phyloP scores from a whole-genome alignment of 768 basidiomycete genomes.

The Termitomyces sp. region DNA sequence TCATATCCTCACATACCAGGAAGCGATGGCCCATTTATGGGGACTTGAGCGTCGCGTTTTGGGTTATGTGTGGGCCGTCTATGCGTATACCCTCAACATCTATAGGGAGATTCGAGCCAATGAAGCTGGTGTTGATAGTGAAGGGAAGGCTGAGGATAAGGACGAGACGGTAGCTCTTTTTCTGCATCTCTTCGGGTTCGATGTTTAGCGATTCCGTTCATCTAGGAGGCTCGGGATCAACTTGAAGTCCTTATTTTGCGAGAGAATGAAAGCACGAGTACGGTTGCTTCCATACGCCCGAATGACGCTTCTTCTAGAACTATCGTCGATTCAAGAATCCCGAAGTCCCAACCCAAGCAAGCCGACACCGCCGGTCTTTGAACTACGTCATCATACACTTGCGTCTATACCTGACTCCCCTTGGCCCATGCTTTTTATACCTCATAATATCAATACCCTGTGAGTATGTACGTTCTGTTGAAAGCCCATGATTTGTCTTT shows the following conservation, averaged over 20 bases:
- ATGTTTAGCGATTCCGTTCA: not conserved
- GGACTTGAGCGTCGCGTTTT: conserved; percentile 26
- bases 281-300: not conserved
- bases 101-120: not conserved
- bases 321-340: not conserved
- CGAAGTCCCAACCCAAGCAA: too few relatives aligned
- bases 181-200: too few relatives aligned
- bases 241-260: not conserved
- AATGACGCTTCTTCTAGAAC: not conserved
- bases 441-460: not conserved
- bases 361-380: not conserved
- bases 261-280: not conserved
- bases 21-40: conserved; percentile 32
- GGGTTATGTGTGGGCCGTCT: conserved; percentile 33
- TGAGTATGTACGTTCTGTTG: not conserved
- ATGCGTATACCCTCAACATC: conserved; percentile 15
- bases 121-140: not conserved
- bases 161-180: not conserved
- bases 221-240: not conserved
- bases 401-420: not conserved
- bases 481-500: not conserved
- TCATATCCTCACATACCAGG: conserved; percentile 34
- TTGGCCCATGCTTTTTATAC: not conserved
- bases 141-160: not conserved
- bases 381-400: not conserved